A percentile compares a stretch with the other conserved stretches of the same genome.
phyloP scores from a whole-genome alignment of 2,329 filamentous ascomycete genomes.

The Fusarium anguioides region DNA sequence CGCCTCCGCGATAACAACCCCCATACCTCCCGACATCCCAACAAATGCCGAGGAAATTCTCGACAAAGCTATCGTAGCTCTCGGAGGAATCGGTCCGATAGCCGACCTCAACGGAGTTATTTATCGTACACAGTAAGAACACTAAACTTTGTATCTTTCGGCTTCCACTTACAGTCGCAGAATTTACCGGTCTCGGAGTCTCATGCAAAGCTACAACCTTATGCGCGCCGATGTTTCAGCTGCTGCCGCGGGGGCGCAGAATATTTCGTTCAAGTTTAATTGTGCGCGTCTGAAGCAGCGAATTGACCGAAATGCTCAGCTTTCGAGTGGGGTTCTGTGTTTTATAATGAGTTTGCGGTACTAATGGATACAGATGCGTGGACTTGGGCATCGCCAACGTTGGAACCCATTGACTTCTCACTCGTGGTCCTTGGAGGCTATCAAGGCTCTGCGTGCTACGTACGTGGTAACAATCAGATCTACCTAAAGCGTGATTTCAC shows the following conservation, averaged over 20 bases:
- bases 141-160: background rate
- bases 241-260: conserved; percentile 21
- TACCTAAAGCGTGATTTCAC: background rate
- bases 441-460: conserved; percentile 21
- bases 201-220: conserved; percentile 33
- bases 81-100: background rate
- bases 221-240: conserved; percentile 7
- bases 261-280: conserved; percentile 11
- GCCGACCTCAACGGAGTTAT: background rate
- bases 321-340: too few species aligned
- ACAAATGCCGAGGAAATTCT: background rate
- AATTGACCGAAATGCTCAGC: conserved; percentile 3
- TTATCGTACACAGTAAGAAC: background rate
- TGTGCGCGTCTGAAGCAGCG: background rate
- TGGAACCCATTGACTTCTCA: conserved; percentile 16
- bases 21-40: background rate
- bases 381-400: conserved; percentile 18
- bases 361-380: background rate
- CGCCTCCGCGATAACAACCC: background rate
- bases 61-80: background rate
- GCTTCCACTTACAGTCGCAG: background rate
- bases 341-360: too few species aligned
- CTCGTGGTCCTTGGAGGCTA: conserved; percentile 9
- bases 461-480: conserved; percentile 26
- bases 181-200: conserved; percentile 19